phyloP scores from a whole-genome alignment of 2,329 filamentous ascomycete species.

The Clarireedia paspali region DNA sequence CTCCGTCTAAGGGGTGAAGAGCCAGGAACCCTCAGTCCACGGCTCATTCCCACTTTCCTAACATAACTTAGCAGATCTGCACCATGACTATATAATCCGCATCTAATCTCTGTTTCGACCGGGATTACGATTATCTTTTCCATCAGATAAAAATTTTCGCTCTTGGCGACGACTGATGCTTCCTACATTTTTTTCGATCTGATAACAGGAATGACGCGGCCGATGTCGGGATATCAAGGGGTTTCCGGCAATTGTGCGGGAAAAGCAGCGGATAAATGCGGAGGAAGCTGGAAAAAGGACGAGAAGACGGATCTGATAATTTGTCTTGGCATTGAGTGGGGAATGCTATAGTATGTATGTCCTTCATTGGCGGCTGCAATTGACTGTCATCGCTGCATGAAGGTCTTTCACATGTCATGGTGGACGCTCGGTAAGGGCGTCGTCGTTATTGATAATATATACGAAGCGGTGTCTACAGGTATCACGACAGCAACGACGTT shows the following conservation, averaged over 20 bases:
- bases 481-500: no score
- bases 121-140: conserved; percentile 9
- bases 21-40: background rate
- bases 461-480: no score
- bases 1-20: background rate
- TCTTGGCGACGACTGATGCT: background rate
- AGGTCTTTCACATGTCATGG: no score
- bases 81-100: background rate
- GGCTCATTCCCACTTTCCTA: background rate
- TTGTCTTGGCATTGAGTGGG: conserved; percentile 4
- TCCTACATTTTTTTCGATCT: background rate
- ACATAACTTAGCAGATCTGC: background rate
- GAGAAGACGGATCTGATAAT: conserved; percentile 8
- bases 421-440: no score
- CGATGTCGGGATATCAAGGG: background rate
- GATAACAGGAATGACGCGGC: background rate
- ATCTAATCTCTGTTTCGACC: background rate
- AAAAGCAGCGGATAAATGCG: background rate
- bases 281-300: no score
- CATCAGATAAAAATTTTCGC: conserved; percentile 10
- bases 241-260: background rate
- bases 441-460: no score
- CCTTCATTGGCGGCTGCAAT: background rate
- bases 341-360: background rate
- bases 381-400: no score